Base-by-base conservation (phyloP, 345 rosid genomes). In the Brassica incana region DNA sequence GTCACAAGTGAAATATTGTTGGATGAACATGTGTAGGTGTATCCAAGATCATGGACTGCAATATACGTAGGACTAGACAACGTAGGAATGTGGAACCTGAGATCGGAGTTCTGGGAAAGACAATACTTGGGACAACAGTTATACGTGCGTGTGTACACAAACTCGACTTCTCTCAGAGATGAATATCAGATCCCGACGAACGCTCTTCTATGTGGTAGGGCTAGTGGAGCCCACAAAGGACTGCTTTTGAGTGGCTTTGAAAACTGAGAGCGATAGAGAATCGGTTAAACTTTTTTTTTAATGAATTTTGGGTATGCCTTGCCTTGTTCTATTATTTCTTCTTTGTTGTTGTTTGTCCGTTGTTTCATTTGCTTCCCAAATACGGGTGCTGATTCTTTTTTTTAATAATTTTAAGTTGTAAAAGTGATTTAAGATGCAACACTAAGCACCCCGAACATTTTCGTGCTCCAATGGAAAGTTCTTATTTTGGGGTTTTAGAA, bases 71-170 rank as follows among this genome's bases (percentile, higher is more conserved):
- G 30, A 9, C 48, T 71, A 56, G 74, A 71, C 50, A 56, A 71
- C 11, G 74, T 71, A 18, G 97, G 97, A 5, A 91, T 91, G 97
- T 91, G 97, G 97, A 84, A 93, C 89, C 8, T 93, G 73, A 87
- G 97, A 81, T 61, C 94, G 0, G 97, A 93, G 77, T 82, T 84
- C 40, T 93, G 97, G 97, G 97, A 91, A 15, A 78, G 97, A 48
- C 97, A 87, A 67, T 93, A 93, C 85, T 88, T 91, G 2, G 98
- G 98, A 50, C 97, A 93, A 69, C 97, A 93, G 65, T 80, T 93
- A 27, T 93, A 93, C 40, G 12, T 91, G 77, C 86, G 97, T 1
- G 98, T 93, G 12, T 88, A 72, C 68, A 91, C 97, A 3, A 0
- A 77, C 10, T 84, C 94, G 2, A 20, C 54, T 67, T 67, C 71